Percentiles rank a stretch among this genome's conserved stretches.
Evolutionary conservation across 1,284 basidiomycete genomes (phyloP).

Genomic region (Ustilago xerochloae): DNA sequence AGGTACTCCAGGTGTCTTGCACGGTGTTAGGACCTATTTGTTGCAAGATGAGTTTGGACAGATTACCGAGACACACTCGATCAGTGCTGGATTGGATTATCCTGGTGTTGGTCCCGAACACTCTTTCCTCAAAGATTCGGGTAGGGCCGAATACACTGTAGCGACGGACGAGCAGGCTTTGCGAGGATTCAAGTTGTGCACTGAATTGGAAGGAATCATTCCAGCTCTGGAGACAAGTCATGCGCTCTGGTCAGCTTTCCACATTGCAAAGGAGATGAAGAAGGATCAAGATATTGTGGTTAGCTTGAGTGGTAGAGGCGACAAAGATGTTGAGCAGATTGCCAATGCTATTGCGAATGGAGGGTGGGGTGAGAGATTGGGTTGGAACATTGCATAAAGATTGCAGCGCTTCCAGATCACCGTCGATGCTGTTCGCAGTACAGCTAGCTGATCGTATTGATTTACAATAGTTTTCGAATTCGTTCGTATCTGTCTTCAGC

Average conservation of each 20-base stretch:
- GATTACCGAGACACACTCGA: constrained; percentile 95
- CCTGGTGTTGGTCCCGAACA: constrained; percentile 93
- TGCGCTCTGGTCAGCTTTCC: constrained; percentile 90
- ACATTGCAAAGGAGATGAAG: constrained; percentile 83
- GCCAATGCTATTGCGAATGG: constrained; percentile 72
- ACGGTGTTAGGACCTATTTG: constrained; percentile 94
- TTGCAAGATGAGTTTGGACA: constrained; percentile 89
- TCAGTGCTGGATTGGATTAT: constrained; percentile 85
- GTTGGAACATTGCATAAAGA: constrained; percentile 59
- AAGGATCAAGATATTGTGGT: constrained; percentile 90
- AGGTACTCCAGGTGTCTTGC: constrained; percentile 92
- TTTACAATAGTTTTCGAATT: too few species aligned
- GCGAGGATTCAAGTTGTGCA: constrained; percentile 88
- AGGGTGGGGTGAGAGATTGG: constrained; percentile 64
- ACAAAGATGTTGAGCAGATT: constrained; percentile 94
- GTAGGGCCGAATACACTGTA: constrained; percentile 89
- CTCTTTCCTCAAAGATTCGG: constrained; percentile 92
- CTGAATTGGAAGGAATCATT: constrained; percentile 95
- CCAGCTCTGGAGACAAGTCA: constrained; percentile 96
- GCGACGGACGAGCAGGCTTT: constrained; percentile 95
- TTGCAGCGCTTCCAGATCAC: too few species aligned
- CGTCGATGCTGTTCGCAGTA: too few species aligned
- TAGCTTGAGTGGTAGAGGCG: constrained; percentile 77
- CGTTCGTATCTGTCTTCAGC: not conserved
- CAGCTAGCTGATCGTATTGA: too few species aligned